These are phyloP conservation scores for Blastobotrys petasosporus DNA, from an alignment of 1,139 yeast genomes.

Conservation along the genomic window DNA sequence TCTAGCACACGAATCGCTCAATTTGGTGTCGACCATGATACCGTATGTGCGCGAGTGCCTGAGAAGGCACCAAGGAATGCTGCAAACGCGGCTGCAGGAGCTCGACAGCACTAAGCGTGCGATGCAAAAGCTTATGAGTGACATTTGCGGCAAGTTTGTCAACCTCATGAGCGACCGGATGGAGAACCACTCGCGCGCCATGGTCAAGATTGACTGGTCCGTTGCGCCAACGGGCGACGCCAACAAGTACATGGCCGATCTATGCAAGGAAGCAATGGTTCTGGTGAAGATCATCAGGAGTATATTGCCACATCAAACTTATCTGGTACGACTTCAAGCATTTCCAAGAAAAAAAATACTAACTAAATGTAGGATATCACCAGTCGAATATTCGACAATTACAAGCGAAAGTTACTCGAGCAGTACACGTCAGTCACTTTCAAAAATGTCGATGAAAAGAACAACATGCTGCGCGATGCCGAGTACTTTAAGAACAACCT, in stretches of 20 bases:
- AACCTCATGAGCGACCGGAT: constrained; percentile 68
- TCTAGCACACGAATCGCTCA: constrained; percentile 56
- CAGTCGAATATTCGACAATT: constrained; percentile 45
- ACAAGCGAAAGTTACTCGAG: constrained; percentile 51
- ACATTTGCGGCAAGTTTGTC: constrained; percentile 59
- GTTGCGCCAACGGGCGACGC: constrained; percentile 39
- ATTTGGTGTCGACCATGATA: constrained; percentile 36
- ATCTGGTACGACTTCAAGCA: constrained; percentile 24
- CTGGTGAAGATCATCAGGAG: constrained; percentile 56
- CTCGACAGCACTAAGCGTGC: constrained; percentile 34
- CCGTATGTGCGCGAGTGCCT: constrained; percentile 34
- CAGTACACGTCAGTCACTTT: constrained; percentile 51
- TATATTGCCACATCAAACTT: constrained; percentile 51
- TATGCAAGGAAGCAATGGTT: constrained; percentile 61
- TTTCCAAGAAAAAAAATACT: neutral
- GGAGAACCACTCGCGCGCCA: constrained; percentile 42
- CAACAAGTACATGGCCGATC: constrained; percentile 58
- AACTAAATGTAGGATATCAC: constrained; percentile 23
- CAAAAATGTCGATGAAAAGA: constrained; percentile 30
- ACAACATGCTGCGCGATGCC: constrained; percentile 51
- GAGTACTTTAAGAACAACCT: constrained; percentile 59
- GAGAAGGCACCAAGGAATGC: constrained; percentile 23
- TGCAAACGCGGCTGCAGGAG: constrained; percentile 33
- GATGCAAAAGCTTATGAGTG: constrained; percentile 57
- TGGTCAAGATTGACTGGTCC: constrained; percentile 48